phyloP scores from a whole-genome alignment of 78 protist species.

The Anaeramoeba flamelloides region DNA sequence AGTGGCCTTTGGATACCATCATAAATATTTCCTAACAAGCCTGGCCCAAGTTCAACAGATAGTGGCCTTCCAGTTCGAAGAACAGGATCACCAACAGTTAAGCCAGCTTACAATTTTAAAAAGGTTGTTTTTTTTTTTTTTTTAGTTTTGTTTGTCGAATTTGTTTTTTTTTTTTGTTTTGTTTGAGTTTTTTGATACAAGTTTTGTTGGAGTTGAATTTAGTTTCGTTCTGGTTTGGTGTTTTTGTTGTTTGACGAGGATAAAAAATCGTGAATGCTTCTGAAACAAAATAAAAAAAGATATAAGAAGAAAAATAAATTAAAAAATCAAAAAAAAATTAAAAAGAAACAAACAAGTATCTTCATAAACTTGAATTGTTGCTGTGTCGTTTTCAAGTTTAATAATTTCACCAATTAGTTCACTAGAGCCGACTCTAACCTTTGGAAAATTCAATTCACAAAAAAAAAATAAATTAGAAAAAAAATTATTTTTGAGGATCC shows the following conservation, averaged over 20 bases:
- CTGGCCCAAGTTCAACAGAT: conserved; percentile 98
- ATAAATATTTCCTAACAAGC: conserved; percentile 78
- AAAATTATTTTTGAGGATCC: too few relatives aligned
- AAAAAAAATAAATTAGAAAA: background rate
- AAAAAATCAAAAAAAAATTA: conserved; percentile 4
- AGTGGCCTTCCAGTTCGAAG: conserved; percentile 91
- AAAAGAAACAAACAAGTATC: conserved; percentile 71
- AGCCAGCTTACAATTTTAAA: conserved; percentile 79
- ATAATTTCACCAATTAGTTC: conserved; percentile 98
- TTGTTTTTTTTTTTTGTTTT: too few relatives aligned
- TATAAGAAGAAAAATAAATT: conserved; percentile 6
- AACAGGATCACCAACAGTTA: conserved; percentile 97
- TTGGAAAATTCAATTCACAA: background rate
- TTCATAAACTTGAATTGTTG: conserved; percentile 99
- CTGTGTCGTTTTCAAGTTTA: conserved; percentile 92
- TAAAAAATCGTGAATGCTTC: too few relatives aligned
- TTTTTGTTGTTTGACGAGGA: too few relatives aligned
- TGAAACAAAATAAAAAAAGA: conserved; percentile 2
- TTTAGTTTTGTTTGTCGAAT: too few relatives aligned
- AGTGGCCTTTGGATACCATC: conserved; percentile 99
- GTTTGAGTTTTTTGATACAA: too few relatives aligned
- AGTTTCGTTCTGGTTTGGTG: too few relatives aligned
- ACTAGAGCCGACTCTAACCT: conserved; percentile 86
- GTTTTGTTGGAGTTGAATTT: too few relatives aligned
- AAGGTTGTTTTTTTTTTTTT: too few relatives aligned